Evolutionary conservation across 129 eudicot genomes (phyloP), one percentile per base, ranked within the genome.

Genomic region (Logfia minima): DNA sequence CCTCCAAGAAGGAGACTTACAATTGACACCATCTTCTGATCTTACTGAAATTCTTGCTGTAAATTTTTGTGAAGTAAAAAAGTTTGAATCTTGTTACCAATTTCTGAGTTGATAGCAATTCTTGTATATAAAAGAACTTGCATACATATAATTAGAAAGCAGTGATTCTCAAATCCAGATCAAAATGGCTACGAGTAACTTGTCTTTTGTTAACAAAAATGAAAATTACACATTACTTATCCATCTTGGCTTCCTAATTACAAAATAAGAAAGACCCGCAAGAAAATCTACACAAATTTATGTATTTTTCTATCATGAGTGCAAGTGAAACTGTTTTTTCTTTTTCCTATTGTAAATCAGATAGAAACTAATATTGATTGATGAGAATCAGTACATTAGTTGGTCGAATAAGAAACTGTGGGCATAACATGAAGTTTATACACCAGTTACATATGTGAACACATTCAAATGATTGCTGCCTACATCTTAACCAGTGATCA

Each of bases 1-100:
- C 97, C 97, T 35, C 87, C 84, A 14, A 85, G 79, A 81, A 83
- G 98, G 70, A 86, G 84, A 84, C 88, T 87, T 66, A 90, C 88
- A 51, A 79, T 86, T 43, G 98, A 93, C 83, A 93, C 98, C 78
- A 90, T 90, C 73, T 93, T 85, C 67, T 93, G 82, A 86, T 81
- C 22, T 62, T 67, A 28, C 75, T 19, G 5, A 62, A 66, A 41
- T 41, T 66, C 64, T 78, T 77, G 59, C 21, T 79, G 87, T 80
- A 73, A 48, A 83, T 83, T 78, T 60, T 77, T 75, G 75, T 81
- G 69, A 79, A 79, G 83, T 59, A 52, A 17, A 52, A 62, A 76
- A 78, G 43, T 69, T 31, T 51, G 21, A 82, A 77, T 23, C 53
- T 31, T 55, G 51, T 77, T 53, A 53, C 39, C 56, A 18, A 19